Evolutionary conservation across 108 stramenopile species (phyloP).

Genomic region (Aurantiochytrium sp.): DNA sequence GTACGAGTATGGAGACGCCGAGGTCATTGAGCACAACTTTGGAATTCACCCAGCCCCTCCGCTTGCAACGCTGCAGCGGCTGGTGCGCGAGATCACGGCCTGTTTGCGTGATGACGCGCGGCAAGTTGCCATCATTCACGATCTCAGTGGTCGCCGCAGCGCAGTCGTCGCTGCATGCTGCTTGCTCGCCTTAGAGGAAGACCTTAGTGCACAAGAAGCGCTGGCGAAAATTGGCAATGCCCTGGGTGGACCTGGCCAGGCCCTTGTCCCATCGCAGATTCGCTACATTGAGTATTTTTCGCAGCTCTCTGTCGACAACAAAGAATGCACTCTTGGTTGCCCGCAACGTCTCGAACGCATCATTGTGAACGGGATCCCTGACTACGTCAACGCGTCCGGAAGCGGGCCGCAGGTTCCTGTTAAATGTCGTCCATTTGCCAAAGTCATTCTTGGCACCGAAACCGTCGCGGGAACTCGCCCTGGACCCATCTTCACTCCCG

Average conservation of each 20-base stretch:
- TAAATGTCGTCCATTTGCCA: not conserved
- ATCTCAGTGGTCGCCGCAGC: not conserved
- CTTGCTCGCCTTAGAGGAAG: not conserved
- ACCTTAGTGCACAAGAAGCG: not conserved
- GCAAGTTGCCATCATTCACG: not conserved
- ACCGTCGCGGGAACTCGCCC: not conserved
- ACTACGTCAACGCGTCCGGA: not conserved
- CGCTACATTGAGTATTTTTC: not conserved
- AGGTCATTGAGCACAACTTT: not conserved
- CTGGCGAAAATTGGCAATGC: not conserved
- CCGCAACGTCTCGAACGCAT: not conserved
- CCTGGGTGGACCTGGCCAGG: not conserved
- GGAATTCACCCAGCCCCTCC: not conserved
- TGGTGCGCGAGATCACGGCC: not conserved
- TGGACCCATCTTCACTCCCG: not conserved
- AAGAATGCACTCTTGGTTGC: too few relatives aligned
- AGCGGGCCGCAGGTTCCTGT: not conserved
- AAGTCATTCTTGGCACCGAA: not conserved
- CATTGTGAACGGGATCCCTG: constrained; percentile 8
- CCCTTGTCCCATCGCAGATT: not conserved
- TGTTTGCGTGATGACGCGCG: not conserved
- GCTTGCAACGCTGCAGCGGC: not conserved
- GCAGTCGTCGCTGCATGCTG: constrained; percentile 2
- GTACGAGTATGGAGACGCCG: not conserved
- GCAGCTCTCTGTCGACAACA: not conserved